Percentiles rank a stretch among this genome's conserved stretches.
Evolutionary conservation across 495 filamentous ascomycete species (phyloP).

Genomic region (Glarea lozoyensis): DNA sequence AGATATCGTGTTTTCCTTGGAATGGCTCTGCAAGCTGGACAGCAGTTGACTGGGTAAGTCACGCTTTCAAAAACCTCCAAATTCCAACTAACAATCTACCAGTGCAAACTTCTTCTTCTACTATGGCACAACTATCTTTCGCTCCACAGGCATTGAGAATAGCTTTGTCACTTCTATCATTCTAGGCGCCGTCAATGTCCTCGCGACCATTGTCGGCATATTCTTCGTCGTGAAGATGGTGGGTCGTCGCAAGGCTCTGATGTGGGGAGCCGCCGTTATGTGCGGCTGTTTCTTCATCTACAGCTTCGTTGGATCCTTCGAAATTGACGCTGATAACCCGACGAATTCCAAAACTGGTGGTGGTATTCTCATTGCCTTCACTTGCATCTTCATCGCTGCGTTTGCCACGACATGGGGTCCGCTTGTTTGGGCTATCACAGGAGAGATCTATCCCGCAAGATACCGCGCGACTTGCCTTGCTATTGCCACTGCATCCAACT

Average conservation of each 20-base stretch:
- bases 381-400: slow-evolving; percentile 56
- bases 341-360: slow-evolving; percentile 43
- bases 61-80: no score
- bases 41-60: no score
- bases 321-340: slow-evolving; percentile 36
- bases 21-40: slow-evolving; percentile 54
- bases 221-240: slow-evolving; percentile 64
- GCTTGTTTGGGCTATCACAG: slow-evolving; percentile 66
- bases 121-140: slow-evolving; percentile 68
- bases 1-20: slow-evolving; percentile 60
- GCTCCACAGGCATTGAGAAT: slow-evolving; percentile 56
- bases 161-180: slow-evolving; percentile 68
- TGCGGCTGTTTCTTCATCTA: slow-evolving; percentile 53
- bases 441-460: slow-evolving; percentile 66
- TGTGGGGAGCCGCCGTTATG: slow-evolving; percentile 60
- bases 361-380: slow-evolving; percentile 64
- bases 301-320: slow-evolving; percentile 57
- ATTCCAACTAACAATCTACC: no score
- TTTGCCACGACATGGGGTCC: slow-evolving; percentile 72
- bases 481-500: slow-evolving; percentile 66
- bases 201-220: slow-evolving; percentile 61
- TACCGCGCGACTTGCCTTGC: slow-evolving; percentile 65
- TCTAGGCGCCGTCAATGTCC: slow-evolving; percentile 65
- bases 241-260: slow-evolving; percentile 58
- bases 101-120: slow-evolving; percentile 80